Base-by-base conservation (phyloP, 2,329 filamentous ascomycete genomes). In the Lecanicillium sp. region DNA sequence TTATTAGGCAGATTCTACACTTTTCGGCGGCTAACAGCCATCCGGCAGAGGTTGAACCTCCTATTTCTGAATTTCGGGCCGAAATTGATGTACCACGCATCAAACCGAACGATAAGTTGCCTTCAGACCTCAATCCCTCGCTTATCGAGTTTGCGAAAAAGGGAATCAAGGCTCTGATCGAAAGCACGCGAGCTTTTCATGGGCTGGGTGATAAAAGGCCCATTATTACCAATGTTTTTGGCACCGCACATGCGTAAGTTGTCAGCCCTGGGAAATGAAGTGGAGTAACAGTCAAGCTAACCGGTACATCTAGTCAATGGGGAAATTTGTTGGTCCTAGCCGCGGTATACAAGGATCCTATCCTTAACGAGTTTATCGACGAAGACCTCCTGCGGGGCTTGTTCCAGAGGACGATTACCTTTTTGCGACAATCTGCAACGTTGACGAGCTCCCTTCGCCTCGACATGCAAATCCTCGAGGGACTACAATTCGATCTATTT, bases 171-270 rank as follows among this genome's bases (percentile, higher is more conserved):
- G 85, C 87, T 6, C 77, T 94, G 1, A 78, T 95, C 38, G 71
- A 83, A 54, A 95, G 90, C 57, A 96, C 90, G 0, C 74, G 78
- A 39, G 86, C 88, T 1, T 94, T 96, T 55, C 71, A 83, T 45
- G 68, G 70, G 2, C 69, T 85, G 18, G 67, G 75, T 13, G 61
- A 65, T n/a, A 62, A 74, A 44, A 76, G 87, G 20, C 77, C 85
- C 8, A 82, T 95, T 37, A 80, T 96, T 40, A 96, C 90, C n/a
- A 96, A 95, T 51, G 81, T 95, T 17, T 94, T 95, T 61, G 89
- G 90, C 37, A 96, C 90, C 14, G 84, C 88, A 45, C 90, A 95
- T 70, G 89, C 90, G n/a, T n/a, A n/a, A n/a, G n/a, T n/a, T n/a
- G n/a, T n/a, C n/a, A n/a, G n/a, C n/a, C n/a, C n/a, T n/a, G n/a